phyloP scores from a whole-genome alignment of 2,329 filamentous ascomycete genomes.

The Dothideomycetidae sp. region DNA sequence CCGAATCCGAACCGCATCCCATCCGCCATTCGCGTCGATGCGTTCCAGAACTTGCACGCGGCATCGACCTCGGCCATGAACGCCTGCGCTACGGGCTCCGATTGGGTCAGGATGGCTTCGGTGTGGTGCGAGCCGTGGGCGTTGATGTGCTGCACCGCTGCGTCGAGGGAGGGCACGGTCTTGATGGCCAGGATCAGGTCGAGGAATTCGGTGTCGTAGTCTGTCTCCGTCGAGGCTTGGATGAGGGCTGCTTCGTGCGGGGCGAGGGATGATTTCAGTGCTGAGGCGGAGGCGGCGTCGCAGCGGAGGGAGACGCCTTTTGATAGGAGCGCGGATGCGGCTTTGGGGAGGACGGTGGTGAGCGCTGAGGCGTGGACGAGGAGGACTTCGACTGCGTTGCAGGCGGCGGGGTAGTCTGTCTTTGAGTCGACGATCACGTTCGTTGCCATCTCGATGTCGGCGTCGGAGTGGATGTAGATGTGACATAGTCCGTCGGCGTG shows the following conservation, averaged over 20 bases:
- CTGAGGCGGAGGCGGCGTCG: constrained; percentile 53
- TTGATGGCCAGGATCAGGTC: constrained; percentile 74
- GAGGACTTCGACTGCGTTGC: constrained; percentile 86
- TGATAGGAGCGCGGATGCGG: constrained; percentile 58
- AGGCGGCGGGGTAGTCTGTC: constrained; percentile 85
- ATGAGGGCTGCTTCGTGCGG: constrained; percentile 34
- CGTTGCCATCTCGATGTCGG: constrained; percentile 55
- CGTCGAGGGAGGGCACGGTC: constrained; percentile 50
- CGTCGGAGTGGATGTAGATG: constrained; percentile 69
- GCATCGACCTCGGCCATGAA: constrained; percentile 83
- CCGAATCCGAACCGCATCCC: constrained; percentile 97
- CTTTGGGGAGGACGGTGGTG: constrained; percentile 49
- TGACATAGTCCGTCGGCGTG: constrained; percentile 90
- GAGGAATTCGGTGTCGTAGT: constrained; percentile 84
- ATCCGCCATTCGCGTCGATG: constrained; percentile 84
- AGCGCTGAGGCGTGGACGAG: constrained; percentile 66
- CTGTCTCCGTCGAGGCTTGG: constrained; percentile 50
- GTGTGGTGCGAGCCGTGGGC: constrained; percentile 85
- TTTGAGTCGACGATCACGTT: constrained; percentile 82
- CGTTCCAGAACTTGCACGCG: constrained; percentile 93
- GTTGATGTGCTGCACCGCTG: constrained; percentile 82
- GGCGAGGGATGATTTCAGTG: constrained; percentile 38
- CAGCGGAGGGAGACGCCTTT: constrained; percentile 75
- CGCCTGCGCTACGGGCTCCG: constrained; percentile 51
- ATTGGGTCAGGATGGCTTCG: constrained; percentile 70